A percentile compares a stretch with the other conserved stretches of the same genome.
Conservation (phyloP, 2,329 filamentous ascomycete genomes). For the Chaetomium sp. region DNA sequence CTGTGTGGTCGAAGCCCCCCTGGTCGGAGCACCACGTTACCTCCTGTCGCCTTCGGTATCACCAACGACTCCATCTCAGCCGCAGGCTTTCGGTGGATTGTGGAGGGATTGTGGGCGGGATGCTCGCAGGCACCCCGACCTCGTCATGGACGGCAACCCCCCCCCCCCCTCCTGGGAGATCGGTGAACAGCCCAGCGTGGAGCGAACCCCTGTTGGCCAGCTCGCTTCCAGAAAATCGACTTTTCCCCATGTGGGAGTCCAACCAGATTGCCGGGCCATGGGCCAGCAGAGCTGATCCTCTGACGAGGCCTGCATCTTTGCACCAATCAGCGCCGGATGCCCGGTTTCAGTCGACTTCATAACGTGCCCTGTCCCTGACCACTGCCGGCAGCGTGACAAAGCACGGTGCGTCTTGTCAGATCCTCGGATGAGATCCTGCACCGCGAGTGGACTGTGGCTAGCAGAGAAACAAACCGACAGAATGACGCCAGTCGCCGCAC, state of each 20-base stretch:
- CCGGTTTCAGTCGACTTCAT: not conserved
- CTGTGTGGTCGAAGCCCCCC: not conserved
- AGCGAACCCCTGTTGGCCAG: conserved; percentile 14
- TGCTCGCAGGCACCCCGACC: not conserved
- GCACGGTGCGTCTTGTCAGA: conserved; percentile 9
- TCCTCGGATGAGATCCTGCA: conserved; percentile 16
- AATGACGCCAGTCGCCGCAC: conserved; percentile 10
- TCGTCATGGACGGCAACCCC: not conserved
- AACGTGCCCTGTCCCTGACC: conserved; percentile 9
- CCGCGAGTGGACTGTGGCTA: not conserved
- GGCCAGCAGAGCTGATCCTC: conserved; percentile 18
- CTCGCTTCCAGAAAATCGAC: conserved; percentile 33
- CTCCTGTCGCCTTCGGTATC: not conserved
- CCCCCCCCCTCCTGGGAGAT: conserved; percentile 5
- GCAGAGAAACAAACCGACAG: not conserved
- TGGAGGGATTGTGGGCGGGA: not conserved
- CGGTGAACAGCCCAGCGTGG: conserved; percentile 3
- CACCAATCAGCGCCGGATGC: conserved; percentile 21
- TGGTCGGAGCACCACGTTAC: not conserved
- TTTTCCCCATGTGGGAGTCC: conserved; percentile 29
- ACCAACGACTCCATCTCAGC: not conserved
- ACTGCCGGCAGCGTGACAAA: conserved; percentile 10
- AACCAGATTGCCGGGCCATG: conserved; percentile 35
- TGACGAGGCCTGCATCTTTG: conserved; percentile 3
- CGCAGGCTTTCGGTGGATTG: not conserved